Base-by-base conservation (phyloP, 306 rosid genomes). In the Castanopsis chinensis region DNA sequence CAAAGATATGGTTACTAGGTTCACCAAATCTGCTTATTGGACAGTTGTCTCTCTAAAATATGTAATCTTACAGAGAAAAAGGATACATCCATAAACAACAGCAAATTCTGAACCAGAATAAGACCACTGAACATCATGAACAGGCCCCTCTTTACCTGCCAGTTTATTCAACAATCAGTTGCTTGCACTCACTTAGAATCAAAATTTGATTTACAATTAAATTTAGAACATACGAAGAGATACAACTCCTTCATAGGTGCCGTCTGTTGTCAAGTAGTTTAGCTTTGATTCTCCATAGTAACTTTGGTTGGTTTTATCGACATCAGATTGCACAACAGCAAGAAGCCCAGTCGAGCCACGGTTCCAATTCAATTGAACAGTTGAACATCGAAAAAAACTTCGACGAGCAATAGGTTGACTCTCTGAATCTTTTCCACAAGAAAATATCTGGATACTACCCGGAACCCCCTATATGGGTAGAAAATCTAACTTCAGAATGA, bases 81-180 rank as follows among this genome's bases (percentile, higher is more conserved):
- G 99, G 99, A 94, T 94, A 94, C 99, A 94, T 17, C 97, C 99
- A 86, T 94, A 94, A 78, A 92, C 92, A 82, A 92, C 99, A 43
- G 94, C 91, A 51, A 94, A 94, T 84, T 92, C 92, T 78, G 88
- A 82, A 75, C 97, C 99, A 67, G 96, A 85, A 74, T 74, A 63
- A 64, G 99, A 84, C 99, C 99, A 94, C 78, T 88, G 97, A 84
- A 93, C 95, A 85, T 94, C 97, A 84, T 94, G 99, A 81, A 94
- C 88, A 52, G 97, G 99, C 51, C 97, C 99, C 28, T 92, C 99
- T 86, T 94, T 92, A 81, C 97, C 99, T 94, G 97, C 78, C 94
- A 91, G 82, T 35, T 73, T 65, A 72, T 73, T 75, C 27, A 69
- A 51, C 3, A 73, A 76, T 73, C 79, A 71, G 73, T 76, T 69